Evolutionary conservation across 2,329 filamentous ascomycete genomes (phyloP).

Genomic region (Cladosporium sp.): DNA sequence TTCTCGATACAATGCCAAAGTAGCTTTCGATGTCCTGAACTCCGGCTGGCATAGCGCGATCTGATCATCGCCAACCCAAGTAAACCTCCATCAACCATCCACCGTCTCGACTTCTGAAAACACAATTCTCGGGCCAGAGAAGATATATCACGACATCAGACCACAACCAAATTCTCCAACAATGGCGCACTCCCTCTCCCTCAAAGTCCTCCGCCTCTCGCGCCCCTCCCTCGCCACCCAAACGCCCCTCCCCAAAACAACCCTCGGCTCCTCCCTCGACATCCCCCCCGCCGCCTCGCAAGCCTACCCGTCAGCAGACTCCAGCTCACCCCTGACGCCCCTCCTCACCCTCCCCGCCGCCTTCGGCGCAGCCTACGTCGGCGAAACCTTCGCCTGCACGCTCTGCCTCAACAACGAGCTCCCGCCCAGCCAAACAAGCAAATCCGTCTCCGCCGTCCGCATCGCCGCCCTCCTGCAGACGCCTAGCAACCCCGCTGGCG

Average conservation of each 20-base stretch:
- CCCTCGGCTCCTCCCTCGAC: constrained; percentile 40
- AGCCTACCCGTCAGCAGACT: constrained; percentile 55
- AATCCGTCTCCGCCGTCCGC: constrained; percentile 64
- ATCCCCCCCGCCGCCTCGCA: constrained; percentile 61
- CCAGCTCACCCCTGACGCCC: constrained; percentile 46
- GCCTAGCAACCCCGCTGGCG: constrained; percentile 60
- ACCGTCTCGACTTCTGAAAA: too few species aligned
- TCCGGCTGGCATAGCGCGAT: too few species aligned
- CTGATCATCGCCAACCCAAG: too few species aligned
- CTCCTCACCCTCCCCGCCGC: constrained; percentile 78
- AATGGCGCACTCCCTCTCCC: constrained; percentile 68
- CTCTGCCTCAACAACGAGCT: constrained; percentile 92
- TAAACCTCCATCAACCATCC: too few species aligned
- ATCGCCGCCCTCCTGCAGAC: constrained; percentile 96
- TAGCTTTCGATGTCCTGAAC: too few species aligned
- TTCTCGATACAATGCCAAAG: too few species aligned
- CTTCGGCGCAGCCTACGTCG: constrained; percentile 92
- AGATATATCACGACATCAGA: neutral
- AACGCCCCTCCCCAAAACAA: constrained; percentile 54
- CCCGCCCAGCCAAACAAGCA: constrained; percentile 24
- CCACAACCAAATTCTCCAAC: neutral
- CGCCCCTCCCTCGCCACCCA: constrained; percentile 70
- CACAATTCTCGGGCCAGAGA: too few species aligned
- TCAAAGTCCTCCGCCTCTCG: constrained; percentile 80
- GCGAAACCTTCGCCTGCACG: constrained; percentile 90